A percentile compares a stretch with the other conserved stretches of the same genome.
These are phyloP conservation scores for Macrocybe gigantea DNA, from an alignment of 768 basidiomycete genomes.

Conservation along the genomic window DNA sequence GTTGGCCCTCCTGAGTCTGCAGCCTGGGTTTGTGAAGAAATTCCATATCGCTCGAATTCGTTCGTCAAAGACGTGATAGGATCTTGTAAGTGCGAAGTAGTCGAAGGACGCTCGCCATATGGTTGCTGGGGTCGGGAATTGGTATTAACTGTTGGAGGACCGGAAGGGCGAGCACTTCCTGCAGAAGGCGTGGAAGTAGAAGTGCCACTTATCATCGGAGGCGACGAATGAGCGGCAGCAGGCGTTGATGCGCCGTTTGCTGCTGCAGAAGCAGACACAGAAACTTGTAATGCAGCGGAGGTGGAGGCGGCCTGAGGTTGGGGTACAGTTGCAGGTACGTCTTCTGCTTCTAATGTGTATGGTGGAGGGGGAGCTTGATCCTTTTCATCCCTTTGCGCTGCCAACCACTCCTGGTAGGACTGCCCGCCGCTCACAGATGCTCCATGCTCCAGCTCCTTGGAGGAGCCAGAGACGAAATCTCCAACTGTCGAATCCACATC, in stretches of 20 bases:
- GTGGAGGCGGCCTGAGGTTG: conserved; percentile 5
- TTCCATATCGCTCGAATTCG: conserved; percentile 31
- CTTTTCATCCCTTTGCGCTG: conserved; percentile 32
- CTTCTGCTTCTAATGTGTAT: conserved; percentile 52
- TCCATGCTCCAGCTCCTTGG: conserved; percentile 2
- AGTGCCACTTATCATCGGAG: conserved; percentile 1
- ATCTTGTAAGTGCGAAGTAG: conserved; percentile 13
- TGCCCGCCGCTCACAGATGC: conserved; percentile 17
- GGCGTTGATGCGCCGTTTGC: neutral
- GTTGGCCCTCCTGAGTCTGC: conserved; percentile 3
- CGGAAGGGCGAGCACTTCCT: neutral
- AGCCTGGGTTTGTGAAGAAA: conserved; percentile 18
- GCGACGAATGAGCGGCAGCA: neutral
- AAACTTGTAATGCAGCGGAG: conserved; percentile 5
- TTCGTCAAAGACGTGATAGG: conserved; percentile 26
- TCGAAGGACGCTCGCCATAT: neutral
- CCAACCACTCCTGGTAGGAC: conserved; percentile 45
- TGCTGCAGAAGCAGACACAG: conserved; percentile 5
- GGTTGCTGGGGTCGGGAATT: neutral
- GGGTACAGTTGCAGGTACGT: conserved; percentile 6
- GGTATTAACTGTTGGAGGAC: neutral
- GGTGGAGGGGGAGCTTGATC: conserved; percentile 65
- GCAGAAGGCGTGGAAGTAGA: conserved; percentile 4
- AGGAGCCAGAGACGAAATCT: conserved; percentile 25
- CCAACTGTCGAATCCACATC: conserved; percentile 23